Conservation (phyloP, 1,139 yeast genomes). For the Geotrichum aggregatum region DNA sequence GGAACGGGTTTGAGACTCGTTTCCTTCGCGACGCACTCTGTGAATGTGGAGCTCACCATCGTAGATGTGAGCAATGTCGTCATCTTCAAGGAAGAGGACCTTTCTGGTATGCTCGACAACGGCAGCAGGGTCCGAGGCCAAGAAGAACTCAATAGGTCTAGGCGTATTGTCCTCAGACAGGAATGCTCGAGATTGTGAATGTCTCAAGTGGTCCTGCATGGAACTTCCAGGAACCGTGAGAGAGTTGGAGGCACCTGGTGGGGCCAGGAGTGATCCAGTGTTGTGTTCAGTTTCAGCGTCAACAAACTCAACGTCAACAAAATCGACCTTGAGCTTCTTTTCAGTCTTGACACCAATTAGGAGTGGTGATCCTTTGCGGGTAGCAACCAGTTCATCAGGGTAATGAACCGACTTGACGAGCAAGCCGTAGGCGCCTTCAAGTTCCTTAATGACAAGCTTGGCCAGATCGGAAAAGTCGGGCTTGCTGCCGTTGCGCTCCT, state of each 20-base stretch:
- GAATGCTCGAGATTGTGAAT: conserved; percentile 90
- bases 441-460: conserved; percentile 84
- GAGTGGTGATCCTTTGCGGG: conserved; percentile 96
- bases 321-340: conserved; percentile 90
- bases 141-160: conserved; percentile 90
- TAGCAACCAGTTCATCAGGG: conserved; percentile 95
- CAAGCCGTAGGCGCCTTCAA: conserved; percentile 97
- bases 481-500: conserved; percentile 51
- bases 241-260: conserved; percentile 9
- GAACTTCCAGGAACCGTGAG: conserved; percentile 35
- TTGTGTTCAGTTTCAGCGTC: conserved; percentile 41
- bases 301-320: conserved; percentile 96
- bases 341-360: conserved; percentile 96
- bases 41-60: conserved; percentile 98
- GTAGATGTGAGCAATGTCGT: conserved; percentile 96
- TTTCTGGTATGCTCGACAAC: conserved; percentile 96
- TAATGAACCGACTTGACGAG: conserved; percentile 86
- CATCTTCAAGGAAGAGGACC: conserved; percentile 93
- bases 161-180: conserved; percentile 88
- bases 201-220: conserved; percentile 57
- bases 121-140: conserved; percentile 98
- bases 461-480: conserved; percentile 89
- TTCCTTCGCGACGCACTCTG: conserved; percentile 87
- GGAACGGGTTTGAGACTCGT: conserved; percentile 88
- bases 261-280: conserved; percentile 16